Evolutionary conservation across 1,284 basidiomycete species (phyloP), one percentile per base, ranked within the genome.

Genomic region (Ustilago nuda): DNA sequence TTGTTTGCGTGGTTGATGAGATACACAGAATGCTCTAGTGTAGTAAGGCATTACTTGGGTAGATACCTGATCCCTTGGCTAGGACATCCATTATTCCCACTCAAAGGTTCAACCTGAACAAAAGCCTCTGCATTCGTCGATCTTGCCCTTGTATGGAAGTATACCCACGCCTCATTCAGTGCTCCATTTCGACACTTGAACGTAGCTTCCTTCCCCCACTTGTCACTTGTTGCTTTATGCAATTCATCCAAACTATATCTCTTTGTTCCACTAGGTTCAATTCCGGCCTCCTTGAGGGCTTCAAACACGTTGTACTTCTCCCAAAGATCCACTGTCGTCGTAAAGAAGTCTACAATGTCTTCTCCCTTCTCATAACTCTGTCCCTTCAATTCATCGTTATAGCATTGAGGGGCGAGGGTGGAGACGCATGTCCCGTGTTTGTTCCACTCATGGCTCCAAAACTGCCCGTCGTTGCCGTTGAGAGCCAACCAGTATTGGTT

Each of bases 291-390:
- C 6, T 69, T 32, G 0, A 80, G 61, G 3, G 76, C 66, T 19
- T 68, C 23, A 50, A 63, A 76, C 11, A 76, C 50, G 41, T 70
- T 65, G 63, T 72, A 74, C n/a, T 64, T 17, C 8, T 62, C 9
- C 43, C 64, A 76, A 9, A 80, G 68, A 19, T 57, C 56, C 1
- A 61, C 55, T 17, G 76, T 71, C 12, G 72, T 74, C 11, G 57
- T 59, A 64, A 80, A 80, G 56, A 76, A 80, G 33, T 80, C 76
- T 27, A 80, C 71, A 7, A 80, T 45, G 50, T 80, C 79, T 46
- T 68, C 48, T 13, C 65, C n/a, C 35, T 60, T 30, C 5, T 23
- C 32, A 37, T 73, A 75, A 4, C n/a, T 48, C n/a, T 6, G 19
- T 11, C 6, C 19, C 43, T 45, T 8, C 8, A 3, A 32, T 8